Evolutionary conservation across 345 rosid species (phyloP), one percentile per base, ranked within the genome.

Genomic region (Murraya paniculata): DNA sequence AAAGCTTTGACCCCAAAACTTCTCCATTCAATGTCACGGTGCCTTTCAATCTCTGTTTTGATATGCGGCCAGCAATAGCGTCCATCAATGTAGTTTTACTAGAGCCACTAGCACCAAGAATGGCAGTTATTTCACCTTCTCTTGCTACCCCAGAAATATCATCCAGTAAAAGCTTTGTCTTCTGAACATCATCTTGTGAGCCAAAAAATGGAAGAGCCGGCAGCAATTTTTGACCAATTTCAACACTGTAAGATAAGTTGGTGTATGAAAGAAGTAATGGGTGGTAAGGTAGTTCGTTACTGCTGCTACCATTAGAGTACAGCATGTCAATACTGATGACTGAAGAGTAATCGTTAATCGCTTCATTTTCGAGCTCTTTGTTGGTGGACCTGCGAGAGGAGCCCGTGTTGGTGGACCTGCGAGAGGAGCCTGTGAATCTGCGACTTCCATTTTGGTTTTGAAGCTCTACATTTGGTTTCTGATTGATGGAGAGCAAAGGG

Each of bases 101-200:
- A 0, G 98, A 90, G n/a, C 99, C 98, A 67, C 97, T 93, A 5
- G 97, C 94, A 8, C 99, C 98, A 31, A 95, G 91, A 76, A 95
- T 94, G 3, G 97, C 99, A 94, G 92, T 85, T 75, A 95, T 90
- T 89, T 80, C 98, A 9, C 96, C 96, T 79, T 91, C 94, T 56
- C 78, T 73, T 0, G 94, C 94, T 71, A 89, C 88, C 2, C 92
- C 92, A 0, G 94, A 91, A 45, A 69, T 25, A 48, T 69, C 58
- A 38, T 86, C 77, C 11, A 86, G 81, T 16, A 86, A 84, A 18
- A 83, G 66, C 75, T 84, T 84, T 18, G 79, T 65, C 0, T 65
- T 24, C 24, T 11, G 16, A 45, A 13, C 50, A 45, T 45, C 50
- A 6, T 41, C 56, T 68, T 25, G 31, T 6, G 57, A 68, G 31